Evolutionary conservation across 2,329 filamentous ascomycete genomes (phyloP).

Genomic region (Nemania serpens): DNA sequence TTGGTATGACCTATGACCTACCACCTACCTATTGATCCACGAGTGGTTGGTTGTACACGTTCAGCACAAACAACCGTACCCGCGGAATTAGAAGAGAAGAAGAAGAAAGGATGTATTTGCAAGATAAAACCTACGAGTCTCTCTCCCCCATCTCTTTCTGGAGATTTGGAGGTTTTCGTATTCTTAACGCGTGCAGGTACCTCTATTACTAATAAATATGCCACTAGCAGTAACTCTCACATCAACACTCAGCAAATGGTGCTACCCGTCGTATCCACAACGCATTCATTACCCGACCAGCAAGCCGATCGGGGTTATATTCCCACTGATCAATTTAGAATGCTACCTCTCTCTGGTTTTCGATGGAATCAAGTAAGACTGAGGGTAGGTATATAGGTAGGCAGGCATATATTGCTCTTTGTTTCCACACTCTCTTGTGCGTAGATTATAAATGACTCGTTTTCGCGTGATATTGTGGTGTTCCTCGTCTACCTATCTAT

Average conservation of each 20-base stretch:
- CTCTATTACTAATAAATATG: background rate
- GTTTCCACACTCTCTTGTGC: background rate
- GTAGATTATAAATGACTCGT: too few species aligned
- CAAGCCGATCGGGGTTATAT: constrained; percentile 25
- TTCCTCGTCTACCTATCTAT: too few species aligned
- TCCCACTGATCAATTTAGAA: background rate
- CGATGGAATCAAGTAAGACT: background rate
- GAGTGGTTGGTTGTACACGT: too few species aligned
- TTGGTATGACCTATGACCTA: too few species aligned
- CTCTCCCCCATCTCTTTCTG: too few species aligned
- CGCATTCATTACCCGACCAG: constrained; percentile 11
- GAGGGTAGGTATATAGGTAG: background rate
- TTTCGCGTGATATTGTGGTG: too few species aligned
- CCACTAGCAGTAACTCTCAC: background rate
- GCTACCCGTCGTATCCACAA: constrained; percentile 13
- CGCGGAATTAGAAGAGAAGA: too few species aligned
- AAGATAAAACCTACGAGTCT: too few species aligned
- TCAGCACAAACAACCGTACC: background rate
- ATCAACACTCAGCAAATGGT: constrained; percentile 12
- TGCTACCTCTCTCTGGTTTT: background rate
- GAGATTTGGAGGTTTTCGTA: too few species aligned
- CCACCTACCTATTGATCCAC: background rate
- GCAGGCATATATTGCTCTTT: background rate
- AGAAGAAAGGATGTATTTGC: too few species aligned
- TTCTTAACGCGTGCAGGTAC: too few species aligned